Evolutionary conservation across 495 filamentous ascomycete genomes (phyloP).

Genomic region (Sphaerosporella brunnea): DNA sequence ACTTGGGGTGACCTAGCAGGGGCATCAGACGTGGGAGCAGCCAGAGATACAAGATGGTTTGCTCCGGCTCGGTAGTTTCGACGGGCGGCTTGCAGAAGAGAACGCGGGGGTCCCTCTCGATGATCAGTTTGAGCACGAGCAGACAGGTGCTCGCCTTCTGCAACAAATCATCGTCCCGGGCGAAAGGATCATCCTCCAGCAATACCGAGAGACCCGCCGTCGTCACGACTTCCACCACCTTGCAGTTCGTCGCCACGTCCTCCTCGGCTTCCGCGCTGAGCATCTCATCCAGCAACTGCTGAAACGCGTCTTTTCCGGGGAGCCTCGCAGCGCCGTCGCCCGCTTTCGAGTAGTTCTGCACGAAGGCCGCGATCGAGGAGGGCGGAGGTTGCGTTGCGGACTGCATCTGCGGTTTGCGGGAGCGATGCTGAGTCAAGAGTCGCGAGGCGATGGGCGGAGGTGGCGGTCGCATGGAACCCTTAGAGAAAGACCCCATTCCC

Average conservation of each 20-base stretch:
- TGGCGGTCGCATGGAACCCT: constrained; percentile 2
- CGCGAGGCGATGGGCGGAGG: not conserved
- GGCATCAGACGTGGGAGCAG: constrained; percentile 45
- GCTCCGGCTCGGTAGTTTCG: constrained; percentile 29
- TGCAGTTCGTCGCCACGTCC: constrained; percentile 54
- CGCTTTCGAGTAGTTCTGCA: constrained; percentile 31
- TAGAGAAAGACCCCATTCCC: not conserved
- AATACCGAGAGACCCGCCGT: constrained; percentile 59
- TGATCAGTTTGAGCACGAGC: constrained; percentile 50
- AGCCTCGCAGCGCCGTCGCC: constrained; percentile 24
- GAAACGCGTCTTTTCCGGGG: constrained; percentile 38
- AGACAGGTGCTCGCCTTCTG: constrained; percentile 47
- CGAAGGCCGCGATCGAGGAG: constrained; percentile 35
- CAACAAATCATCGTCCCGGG: constrained; percentile 22
- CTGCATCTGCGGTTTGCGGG: not conserved
- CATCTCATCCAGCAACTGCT: constrained; percentile 47
- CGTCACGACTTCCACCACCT: constrained; percentile 66
- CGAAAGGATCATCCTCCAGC: constrained; percentile 33
- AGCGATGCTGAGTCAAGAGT: not conserved
- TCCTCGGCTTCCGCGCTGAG: constrained; percentile 38
- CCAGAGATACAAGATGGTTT: constrained; percentile 58
- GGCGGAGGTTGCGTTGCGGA: constrained; percentile 16
- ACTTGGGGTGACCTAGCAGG: constrained; percentile 28
- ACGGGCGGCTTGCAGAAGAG: constrained; percentile 33
- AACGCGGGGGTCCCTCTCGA: constrained; percentile 58